A percentile compares a stretch with the other conserved stretches of the same genome.
These are phyloP conservation scores for Austropuccinia psidii DNA, from an alignment of 1,284 basidiomycete species.

Conservation along the genomic window DNA sequence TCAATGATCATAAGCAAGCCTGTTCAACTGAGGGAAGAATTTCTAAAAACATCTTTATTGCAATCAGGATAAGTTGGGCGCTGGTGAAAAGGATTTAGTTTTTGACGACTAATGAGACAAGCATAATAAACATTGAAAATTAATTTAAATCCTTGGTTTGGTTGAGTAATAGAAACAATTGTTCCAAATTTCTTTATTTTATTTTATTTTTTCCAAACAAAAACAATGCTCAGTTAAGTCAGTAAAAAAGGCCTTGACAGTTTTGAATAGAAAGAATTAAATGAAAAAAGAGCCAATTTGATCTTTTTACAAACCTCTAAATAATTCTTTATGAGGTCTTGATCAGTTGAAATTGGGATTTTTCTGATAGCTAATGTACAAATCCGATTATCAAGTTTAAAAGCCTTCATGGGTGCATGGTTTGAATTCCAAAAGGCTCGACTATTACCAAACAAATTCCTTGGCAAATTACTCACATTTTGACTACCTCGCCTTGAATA, in stretches of 20 bases:
- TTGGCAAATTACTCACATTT: too few species aligned
- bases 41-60: too few species aligned
- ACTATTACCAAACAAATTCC: neutral
- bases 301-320: neutral
- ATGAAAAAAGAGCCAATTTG: neutral
- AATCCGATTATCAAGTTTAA: conserved; percentile 28
- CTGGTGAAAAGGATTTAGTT: too few species aligned
- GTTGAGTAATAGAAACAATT: neutral
- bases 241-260: neutral
- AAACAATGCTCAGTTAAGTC: neutral
- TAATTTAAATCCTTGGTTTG: too few species aligned
- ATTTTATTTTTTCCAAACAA: neutral
- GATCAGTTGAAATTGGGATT: neutral
- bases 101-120: too few species aligned
- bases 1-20: too few species aligned
- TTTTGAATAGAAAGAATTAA: neutral
- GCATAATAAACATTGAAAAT: too few species aligned
- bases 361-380: neutral
- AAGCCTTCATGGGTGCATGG: neutral
- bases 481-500: neutral
- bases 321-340: neutral
- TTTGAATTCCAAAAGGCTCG: neutral
- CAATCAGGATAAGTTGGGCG: too few species aligned
- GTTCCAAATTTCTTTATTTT: conserved; percentile 24
- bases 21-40: too few species aligned